These are phyloP conservation scores for Cladophialophora yegresii DNA, from an alignment of 2,329 filamentous ascomycete genomes.

Conservation along the genomic window DNA sequence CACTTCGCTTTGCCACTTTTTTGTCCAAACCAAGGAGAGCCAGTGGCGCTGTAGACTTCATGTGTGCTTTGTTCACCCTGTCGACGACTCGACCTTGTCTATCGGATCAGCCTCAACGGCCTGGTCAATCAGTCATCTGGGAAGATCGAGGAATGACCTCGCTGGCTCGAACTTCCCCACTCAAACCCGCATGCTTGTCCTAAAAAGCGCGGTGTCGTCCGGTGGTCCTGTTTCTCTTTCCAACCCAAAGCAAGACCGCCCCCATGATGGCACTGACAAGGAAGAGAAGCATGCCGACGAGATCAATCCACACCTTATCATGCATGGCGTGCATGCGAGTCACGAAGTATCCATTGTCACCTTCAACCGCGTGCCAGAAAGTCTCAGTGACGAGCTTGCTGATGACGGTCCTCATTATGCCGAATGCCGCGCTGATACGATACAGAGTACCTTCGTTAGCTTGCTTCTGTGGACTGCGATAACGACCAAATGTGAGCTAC, in stretches of 20 bases:
- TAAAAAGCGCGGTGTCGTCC: constrained; percentile 2
- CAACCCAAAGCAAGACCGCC: constrained; percentile 7
- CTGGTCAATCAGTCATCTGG: no score
- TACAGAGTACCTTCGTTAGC: no score
- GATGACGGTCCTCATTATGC: constrained; percentile 16
- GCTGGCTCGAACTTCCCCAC: no score
- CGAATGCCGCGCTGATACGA: constrained; percentile 18
- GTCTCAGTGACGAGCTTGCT: neutral
- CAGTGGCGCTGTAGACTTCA: neutral
- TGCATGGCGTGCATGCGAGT: constrained; percentile 3
- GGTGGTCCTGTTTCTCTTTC: constrained; percentile 4
- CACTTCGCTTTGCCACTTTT: neutral
- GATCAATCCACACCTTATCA: constrained; percentile 12
- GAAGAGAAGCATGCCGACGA: constrained; percentile 20
- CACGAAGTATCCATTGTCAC: neutral
- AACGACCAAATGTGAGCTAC: no score
- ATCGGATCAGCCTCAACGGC: no score
- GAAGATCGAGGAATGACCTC: no score
- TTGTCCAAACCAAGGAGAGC: neutral
- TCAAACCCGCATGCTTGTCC: no score
- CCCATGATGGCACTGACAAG: constrained; percentile 20
- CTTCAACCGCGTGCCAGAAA: neutral
- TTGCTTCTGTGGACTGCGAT: no score
- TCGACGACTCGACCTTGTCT: no score
- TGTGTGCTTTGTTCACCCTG: neutral